Evolutionary conservation across 2,329 filamentous ascomycete species (phyloP).

Genomic region (Monilinia aucupariae): DNA sequence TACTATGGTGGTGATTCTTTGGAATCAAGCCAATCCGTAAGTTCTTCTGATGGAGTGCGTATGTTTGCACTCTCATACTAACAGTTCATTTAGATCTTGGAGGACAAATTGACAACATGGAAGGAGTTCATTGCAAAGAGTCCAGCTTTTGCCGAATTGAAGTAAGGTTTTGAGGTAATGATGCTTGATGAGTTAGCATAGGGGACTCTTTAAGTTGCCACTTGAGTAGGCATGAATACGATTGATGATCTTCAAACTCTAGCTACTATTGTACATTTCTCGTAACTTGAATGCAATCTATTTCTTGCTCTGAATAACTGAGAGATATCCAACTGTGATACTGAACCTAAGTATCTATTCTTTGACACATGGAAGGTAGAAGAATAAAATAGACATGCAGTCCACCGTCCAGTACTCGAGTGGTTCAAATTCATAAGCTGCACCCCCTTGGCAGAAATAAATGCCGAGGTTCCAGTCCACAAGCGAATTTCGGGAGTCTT

Average conservation of each 20-base stretch:
- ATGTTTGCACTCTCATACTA: conserved; percentile 11
- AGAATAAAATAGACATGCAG: too few relatives aligned
- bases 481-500: conserved; percentile 1
- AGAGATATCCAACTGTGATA: too few relatives aligned
- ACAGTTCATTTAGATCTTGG: conserved; percentile 30
- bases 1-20: conserved; percentile 46
- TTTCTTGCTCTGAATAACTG: not conserved
- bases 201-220: not conserved
- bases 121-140: conserved; percentile 38
- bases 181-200: not conserved
- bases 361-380: not conserved
- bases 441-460: not conserved
- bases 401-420: too few relatives aligned
- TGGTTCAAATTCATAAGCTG: too few relatives aligned
- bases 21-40: conserved; percentile 37
- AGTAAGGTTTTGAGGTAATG: conserved; percentile 28
- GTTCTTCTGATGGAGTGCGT: not conserved
- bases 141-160: conserved; percentile 36
- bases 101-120: conserved; percentile 41
- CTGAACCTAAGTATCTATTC: too few relatives aligned
- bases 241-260: not conserved
- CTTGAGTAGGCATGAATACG: not conserved
- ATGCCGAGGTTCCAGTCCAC: conserved; percentile 8
- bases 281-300: not conserved
- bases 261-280: not conserved